Evolutionary conservation across 139 green algal species (phyloP).

Genomic region (Chlorella sp.): DNA sequence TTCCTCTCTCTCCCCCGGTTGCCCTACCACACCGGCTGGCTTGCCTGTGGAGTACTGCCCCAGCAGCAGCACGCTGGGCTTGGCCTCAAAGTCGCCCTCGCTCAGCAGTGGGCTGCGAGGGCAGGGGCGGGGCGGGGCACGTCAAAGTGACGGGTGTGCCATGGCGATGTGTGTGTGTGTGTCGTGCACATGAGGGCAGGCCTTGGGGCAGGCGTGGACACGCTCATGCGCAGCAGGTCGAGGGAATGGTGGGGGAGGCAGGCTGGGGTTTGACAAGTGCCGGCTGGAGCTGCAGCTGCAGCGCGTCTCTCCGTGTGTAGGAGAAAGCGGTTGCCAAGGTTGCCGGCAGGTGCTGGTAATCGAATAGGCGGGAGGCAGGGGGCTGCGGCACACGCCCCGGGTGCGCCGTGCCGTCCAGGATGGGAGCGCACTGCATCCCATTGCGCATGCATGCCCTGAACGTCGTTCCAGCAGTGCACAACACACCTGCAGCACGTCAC

Average conservation of each 20-base stretch:
- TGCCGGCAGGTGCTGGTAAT: no score
- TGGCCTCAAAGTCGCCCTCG: conserved; percentile 95
- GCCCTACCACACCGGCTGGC: no score
- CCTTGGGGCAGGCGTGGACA: neutral
- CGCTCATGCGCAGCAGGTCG: neutral
- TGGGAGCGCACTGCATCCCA: no score
- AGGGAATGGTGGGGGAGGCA: neutral
- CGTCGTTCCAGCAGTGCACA: neutral
- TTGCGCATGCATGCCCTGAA: neutral
- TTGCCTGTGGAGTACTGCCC: conserved; percentile 94
- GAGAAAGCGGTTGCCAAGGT: no score
- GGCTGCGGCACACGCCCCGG: no score
- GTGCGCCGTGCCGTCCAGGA: no score
- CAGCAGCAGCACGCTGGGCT: conserved; percentile 96
- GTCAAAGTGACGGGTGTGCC: neutral
- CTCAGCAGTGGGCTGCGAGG: conserved; percentile 70
- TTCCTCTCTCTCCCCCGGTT: neutral
- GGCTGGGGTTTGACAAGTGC: no score
- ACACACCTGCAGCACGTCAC: no score
- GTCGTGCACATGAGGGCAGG: no score
- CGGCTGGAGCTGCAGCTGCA: no score
- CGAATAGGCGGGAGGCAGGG: no score
- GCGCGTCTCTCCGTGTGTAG: no score
- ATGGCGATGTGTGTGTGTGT: neutral
- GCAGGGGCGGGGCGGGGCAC: neutral